These are phyloP conservation scores for Russula emetica DNA, from an alignment of 768 basidiomycete genomes.

Conservation along the genomic window DNA sequence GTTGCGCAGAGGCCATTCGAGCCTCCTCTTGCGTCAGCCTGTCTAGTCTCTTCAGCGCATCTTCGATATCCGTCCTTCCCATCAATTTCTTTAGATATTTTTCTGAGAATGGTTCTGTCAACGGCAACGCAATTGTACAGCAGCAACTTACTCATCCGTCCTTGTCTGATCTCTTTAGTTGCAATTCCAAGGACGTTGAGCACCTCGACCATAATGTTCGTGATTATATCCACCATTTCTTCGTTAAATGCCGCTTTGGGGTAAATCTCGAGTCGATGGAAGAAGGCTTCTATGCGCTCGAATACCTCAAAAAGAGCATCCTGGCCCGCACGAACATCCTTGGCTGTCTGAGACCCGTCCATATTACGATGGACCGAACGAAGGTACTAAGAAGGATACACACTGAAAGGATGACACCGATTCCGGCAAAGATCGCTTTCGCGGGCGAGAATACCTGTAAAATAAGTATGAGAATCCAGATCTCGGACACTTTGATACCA, in stretches of 20 bases:
- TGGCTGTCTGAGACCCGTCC: not conserved
- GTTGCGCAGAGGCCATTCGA: not conserved
- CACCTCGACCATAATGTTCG: not conserved
- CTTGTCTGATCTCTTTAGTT: not conserved
- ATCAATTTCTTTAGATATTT: not conserved
- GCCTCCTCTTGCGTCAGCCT: constrained; percentile 5
- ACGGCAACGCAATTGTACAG: no score
- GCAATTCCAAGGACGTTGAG: not conserved
- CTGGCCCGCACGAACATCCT: not conserved
- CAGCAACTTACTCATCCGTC: not conserved
- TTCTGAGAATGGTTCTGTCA: not conserved
- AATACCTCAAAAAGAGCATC: not conserved
- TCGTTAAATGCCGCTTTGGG: not conserved
- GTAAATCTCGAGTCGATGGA: not conserved
- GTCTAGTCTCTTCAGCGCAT: not conserved
- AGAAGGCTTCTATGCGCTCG: not conserved
- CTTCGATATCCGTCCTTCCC: not conserved
- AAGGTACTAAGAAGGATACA: not conserved
- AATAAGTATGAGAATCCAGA: not conserved
- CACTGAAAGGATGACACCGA: not conserved
- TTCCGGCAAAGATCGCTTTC: not conserved
- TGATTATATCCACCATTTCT: not conserved
- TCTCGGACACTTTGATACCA: no score
- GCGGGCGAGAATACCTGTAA: not conserved
- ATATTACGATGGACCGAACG: not conserved